Conservation (phyloP, 2,329 filamentous ascomycete genomes). For the Fusarium kyushuense region DNA sequence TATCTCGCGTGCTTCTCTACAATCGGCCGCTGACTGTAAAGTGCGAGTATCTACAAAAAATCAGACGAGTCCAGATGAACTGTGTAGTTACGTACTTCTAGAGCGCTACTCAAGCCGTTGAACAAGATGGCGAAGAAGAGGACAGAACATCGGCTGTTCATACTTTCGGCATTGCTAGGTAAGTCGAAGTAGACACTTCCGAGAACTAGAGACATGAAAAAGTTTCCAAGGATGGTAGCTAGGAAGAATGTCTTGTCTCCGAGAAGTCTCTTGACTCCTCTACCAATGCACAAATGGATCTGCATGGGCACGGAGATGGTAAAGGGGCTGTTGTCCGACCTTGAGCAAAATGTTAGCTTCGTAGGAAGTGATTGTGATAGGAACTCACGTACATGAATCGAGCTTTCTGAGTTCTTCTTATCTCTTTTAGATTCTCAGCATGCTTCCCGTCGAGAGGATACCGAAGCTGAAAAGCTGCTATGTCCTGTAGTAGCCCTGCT, state of each 20-base stretch:
- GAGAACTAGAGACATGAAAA: conserved; percentile 32
- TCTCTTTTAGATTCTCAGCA: conserved; percentile 11
- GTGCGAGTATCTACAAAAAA: conserved; percentile 21
- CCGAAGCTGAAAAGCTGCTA: conserved; percentile 46
- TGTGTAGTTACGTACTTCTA: conserved; percentile 11
- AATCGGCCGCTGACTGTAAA: conserved; percentile 47
- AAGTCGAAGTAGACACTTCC: conserved; percentile 36
- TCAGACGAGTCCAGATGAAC: not conserved
- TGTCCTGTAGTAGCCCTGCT: conserved; percentile 45
- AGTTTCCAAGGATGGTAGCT: conserved; percentile 21
- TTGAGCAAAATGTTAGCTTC: not conserved
- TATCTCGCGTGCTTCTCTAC: conserved; percentile 52
- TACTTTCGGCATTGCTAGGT: not conserved
- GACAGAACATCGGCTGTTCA: conserved; percentile 21
- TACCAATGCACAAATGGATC: conserved; percentile 56
- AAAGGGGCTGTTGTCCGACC: conserved; percentile 53
- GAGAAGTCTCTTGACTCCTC: conserved; percentile 32
- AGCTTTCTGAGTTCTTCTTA: conserved; percentile 31
- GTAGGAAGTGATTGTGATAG: no score
- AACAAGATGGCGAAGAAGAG: conserved; percentile 37
- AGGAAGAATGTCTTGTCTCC: conserved; percentile 39
- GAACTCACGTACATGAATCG: conserved; percentile 9
- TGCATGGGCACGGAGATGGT: conserved; percentile 61
- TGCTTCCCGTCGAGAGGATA: conserved; percentile 43
- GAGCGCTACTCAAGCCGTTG: conserved; percentile 36